Evolutionary conservation across 2,329 filamentous ascomycete species (phyloP).

Genomic region (Seiridium unicorne): DNA sequence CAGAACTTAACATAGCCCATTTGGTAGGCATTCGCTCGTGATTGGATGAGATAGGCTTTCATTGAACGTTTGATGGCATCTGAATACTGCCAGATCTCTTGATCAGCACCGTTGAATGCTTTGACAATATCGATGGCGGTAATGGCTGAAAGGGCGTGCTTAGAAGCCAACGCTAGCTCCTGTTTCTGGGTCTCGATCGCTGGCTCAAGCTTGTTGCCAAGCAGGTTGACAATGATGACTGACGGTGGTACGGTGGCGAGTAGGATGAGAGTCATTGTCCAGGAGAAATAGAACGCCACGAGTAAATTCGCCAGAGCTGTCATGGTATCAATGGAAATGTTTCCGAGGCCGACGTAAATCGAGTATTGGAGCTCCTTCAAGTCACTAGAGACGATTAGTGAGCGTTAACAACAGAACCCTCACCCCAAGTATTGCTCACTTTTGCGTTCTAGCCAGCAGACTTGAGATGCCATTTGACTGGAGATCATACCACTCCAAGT

Average conservation of each 20-base stretch:
- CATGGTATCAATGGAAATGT: slow-evolving; percentile 62
- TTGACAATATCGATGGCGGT: slow-evolving; percentile 82
- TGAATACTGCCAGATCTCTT: slow-evolving; percentile 68
- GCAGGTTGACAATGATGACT: slow-evolving; percentile 54
- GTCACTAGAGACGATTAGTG: slow-evolving; percentile 55
- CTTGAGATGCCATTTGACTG: slow-evolving; percentile 70
- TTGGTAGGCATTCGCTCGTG: slow-evolving; percentile 67
- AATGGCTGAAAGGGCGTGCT: slow-evolving; percentile 67
- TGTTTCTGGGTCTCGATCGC: slow-evolving; percentile 69
- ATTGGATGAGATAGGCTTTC: slow-evolving; percentile 64
- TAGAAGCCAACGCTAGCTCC: slow-evolving; percentile 69
- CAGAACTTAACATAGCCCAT: slow-evolving; percentile 72
- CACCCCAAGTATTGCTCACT: slow-evolving; percentile 42
- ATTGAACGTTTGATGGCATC: slow-evolving; percentile 56
- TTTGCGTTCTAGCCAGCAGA: slow-evolving; percentile 69
- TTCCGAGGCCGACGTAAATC: slow-evolving; percentile 76
- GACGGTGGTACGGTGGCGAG: slow-evolving; percentile 72
- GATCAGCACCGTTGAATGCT: slow-evolving; percentile 72
- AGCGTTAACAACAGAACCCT: not conserved
- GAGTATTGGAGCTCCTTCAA: slow-evolving; percentile 79
- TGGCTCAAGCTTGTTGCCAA: slow-evolving; percentile 60
- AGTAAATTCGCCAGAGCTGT: slow-evolving; percentile 63
- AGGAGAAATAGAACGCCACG: slow-evolving; percentile 77
- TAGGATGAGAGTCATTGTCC: slow-evolving; percentile 79
- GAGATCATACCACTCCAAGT: slow-evolving; percentile 81